Evolutionary conservation across 2,329 filamentous ascomycete genomes (phyloP).

Genomic region (Geosmithia flava): DNA sequence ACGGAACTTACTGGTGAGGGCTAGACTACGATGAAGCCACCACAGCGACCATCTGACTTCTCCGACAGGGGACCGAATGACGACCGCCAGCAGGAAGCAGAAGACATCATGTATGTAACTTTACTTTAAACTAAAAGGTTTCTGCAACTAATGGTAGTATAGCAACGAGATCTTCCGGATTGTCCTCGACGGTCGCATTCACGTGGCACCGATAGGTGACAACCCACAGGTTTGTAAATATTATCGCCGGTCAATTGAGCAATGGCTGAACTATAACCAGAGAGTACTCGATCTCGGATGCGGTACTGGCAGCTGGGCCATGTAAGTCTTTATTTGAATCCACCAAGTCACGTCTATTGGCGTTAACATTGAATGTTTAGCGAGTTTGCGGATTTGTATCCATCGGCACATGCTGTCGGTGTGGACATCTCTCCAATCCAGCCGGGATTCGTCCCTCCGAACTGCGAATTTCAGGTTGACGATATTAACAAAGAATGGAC

Average conservation of each 20-base stretch:
- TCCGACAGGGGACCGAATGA: constrained; percentile 12
- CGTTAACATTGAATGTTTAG: not conserved
- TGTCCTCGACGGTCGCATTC: constrained; percentile 16
- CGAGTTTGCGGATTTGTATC: constrained; percentile 6
- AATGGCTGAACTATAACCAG: constrained; percentile 3
- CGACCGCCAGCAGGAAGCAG: constrained; percentile 13
- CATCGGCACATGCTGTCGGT: constrained; percentile 12
- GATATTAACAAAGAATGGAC: constrained; percentile 22
- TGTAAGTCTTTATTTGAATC: constrained; percentile 6
- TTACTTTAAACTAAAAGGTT: constrained; percentile 6
- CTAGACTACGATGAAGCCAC: not conserved
- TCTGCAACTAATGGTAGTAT: too few relatives aligned
- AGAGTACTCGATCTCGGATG: constrained; percentile 21
- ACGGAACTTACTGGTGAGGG: constrained; percentile 21
- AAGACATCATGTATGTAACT: constrained; percentile 11
- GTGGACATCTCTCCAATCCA: constrained; percentile 22
- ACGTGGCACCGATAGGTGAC: constrained; percentile 15
- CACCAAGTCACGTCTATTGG: not conserved
- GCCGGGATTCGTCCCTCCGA: constrained; percentile 24
- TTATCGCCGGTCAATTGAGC: not conserved
- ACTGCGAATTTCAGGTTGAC: constrained; percentile 30
- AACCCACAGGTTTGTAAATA: constrained; percentile 11
- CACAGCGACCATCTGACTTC: not conserved
- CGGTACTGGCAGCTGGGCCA: constrained; percentile 25
- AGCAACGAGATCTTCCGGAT: constrained; percentile 10